phyloP scores from a whole-genome alignment of 306 rosid species.

The Begonia fuchsioides region DNA sequence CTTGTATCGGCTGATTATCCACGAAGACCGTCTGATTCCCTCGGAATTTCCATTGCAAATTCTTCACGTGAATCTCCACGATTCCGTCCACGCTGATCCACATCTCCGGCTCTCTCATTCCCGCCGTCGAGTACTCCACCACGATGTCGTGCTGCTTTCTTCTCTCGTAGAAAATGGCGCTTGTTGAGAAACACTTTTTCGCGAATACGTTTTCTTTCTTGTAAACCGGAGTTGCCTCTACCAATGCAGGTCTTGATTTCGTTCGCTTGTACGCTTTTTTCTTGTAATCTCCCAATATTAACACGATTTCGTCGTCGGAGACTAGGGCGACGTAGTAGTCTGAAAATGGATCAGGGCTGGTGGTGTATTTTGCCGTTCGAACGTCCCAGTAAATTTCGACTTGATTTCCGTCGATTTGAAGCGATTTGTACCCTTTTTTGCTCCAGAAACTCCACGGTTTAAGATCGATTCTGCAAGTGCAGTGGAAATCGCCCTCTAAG shows the following conservation, averaged over 20 bases:
- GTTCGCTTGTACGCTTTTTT: slow-evolving; percentile 83
- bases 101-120: slow-evolving; percentile 65
- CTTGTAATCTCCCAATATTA: slow-evolving; percentile 67
- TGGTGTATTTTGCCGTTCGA: slow-evolving; percentile 41
- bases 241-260: slow-evolving; percentile 32
- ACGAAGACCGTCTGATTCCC: slow-evolving; percentile 68
- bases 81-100: slow-evolving; percentile 90
- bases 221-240: slow-evolving; percentile 32
- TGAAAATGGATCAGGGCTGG: slow-evolving; percentile 50
- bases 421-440: slow-evolving; percentile 64
- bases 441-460: slow-evolving; percentile 84
- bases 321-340: slow-evolving; percentile 61
- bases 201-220: slow-evolving; percentile 76
- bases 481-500: slow-evolving; percentile 32
- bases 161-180: slow-evolving; percentile 47
- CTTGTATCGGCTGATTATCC: slow-evolving; percentile 51
- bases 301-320: slow-evolving; percentile 55
- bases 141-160: slow-evolving; percentile 54
- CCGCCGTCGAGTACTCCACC: slow-evolving; percentile 55
- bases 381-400: slow-evolving; percentile 76
- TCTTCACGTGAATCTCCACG: slow-evolving; percentile 63
- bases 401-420: slow-evolving; percentile 37
- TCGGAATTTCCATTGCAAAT: slow-evolving; percentile 79
- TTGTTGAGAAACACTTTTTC: slow-evolving; percentile 56
- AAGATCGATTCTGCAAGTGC: slow-evolving; percentile 53